Base-by-base conservation (phyloP, 139 green algal genomes). In the Tetradesmus obliquus region DNA sequence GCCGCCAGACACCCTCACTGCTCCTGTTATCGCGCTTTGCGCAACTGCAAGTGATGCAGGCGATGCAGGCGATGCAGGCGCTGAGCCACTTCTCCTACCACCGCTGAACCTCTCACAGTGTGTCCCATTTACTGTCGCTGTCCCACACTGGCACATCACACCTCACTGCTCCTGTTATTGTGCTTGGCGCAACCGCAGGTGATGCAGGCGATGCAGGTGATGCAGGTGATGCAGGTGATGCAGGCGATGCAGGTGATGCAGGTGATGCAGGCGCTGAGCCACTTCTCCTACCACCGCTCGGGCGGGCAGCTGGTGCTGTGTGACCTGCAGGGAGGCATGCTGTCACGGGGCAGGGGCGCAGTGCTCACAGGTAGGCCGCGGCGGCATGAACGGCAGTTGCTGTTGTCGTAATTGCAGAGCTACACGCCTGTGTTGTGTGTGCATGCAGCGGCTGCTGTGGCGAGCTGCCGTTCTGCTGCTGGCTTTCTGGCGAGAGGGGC, bases 251-350 rank as follows among this genome's bases (percentile, higher is more conserved):
- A n/a, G n/a, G n/a, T n/a, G n/a, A n/a, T n/a, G n/a, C 32, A 84
- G 45, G 89, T 80, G 57, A 92, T 92, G 89, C 89, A 92, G 54
- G 89, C 89, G n/a, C 89, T 92, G 9, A 92, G 89, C 82, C 89
- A 92, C 89, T 92, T 74, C 81, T 92, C 89, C 62, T 92, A 89
- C 89, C 82, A 89, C 82, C 62, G 24, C n/a, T 89, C 53, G 12
- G 60, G 89, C n/a, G 60, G 89, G 45, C n/a, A 69, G 15, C 45
- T 85, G 17, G 80, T 92, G 80, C 89, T 92, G 58, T 92, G 89
- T 51, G 89, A 92, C 69, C 82, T 92, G 32, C 89, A 92, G 45
- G 89, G 89, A 10, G 89, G 80, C 69, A 57, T 92, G 10, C 55
- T 17, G 24, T 5, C 69, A 55, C 20, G 60, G 7, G 32, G 54